phyloP scores from a whole-genome alignment of 2,329 filamentous ascomycete species.

The Incumbomyces delicatus region DNA sequence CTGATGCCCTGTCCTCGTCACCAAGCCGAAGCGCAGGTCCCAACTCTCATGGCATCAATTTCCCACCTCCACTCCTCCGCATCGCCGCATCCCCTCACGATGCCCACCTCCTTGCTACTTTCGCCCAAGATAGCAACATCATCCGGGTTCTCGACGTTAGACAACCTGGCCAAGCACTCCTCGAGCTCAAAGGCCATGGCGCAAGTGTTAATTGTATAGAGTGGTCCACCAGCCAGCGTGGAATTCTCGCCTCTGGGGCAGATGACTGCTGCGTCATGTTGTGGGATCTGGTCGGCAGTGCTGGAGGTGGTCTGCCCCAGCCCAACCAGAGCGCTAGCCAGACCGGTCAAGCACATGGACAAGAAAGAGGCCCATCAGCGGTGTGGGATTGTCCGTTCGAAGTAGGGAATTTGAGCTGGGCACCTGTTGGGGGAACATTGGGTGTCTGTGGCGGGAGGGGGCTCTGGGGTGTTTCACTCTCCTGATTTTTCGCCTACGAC shows the following conservation, averaged over 20 bases:
- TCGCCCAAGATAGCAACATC: slow-evolving; percentile 82
- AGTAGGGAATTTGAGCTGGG: slow-evolving; percentile 39
- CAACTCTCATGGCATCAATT: slow-evolving; percentile 21
- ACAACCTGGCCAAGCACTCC: slow-evolving; percentile 86
- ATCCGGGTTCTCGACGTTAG: slow-evolving; percentile 94
- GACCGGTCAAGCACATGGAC: slow-evolving; percentile 8
- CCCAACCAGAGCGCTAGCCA: slow-evolving; percentile 4
- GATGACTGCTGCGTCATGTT: slow-evolving; percentile 87
- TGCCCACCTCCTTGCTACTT: slow-evolving; percentile 90
- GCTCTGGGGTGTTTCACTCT: slow-evolving; percentile 31
- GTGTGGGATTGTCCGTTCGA: slow-evolving; percentile 39
- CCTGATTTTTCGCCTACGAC: no score
- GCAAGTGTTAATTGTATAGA: slow-evolving; percentile 85
- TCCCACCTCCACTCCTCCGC: slow-evolving; percentile 58
- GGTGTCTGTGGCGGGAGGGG: slow-evolving; percentile 38
- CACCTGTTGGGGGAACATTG: slow-evolving; percentile 31
- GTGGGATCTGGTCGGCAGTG: slow-evolving; percentile 74
- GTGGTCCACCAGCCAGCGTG: slow-evolving; percentile 81
- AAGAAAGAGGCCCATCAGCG: slow-evolving; percentile 36
- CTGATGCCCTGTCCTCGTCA: slow-evolving; percentile 15
- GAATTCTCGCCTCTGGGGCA: slow-evolving; percentile 79
- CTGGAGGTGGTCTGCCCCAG: slow-evolving; percentile 9
- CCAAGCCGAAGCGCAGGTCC: slow-evolving; percentile 11
- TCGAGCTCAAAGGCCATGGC: slow-evolving; percentile 83
- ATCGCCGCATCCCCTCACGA: slow-evolving; percentile 70